Evolutionary conservation across 2,329 filamentous ascomycete species (phyloP).

Genomic region (Ceratocystis albifundus): DNA sequence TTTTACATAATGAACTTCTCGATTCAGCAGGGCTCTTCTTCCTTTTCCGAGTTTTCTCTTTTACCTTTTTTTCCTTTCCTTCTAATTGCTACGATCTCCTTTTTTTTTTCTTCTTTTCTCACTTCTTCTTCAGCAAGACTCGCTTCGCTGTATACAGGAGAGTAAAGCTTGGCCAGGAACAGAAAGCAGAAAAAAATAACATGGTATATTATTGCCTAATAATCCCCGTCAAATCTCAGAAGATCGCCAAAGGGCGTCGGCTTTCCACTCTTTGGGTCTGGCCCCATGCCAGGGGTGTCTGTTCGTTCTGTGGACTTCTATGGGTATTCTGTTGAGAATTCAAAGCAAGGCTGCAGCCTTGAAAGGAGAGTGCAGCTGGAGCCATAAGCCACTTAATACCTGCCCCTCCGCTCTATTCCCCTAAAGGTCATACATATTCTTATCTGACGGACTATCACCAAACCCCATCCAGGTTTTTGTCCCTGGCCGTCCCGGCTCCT

Average conservation of each 20-base stretch:
- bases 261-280: background rate
- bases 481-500: background rate
- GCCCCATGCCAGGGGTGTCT: background rate
- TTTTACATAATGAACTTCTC: constrained; percentile 9
- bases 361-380: too few relatives aligned
- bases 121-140: background rate
- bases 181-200: background rate
- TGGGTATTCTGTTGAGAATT: background rate
- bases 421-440: too few relatives aligned
- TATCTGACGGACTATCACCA: background rate
- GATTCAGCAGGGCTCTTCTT: background rate
- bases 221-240: background rate
- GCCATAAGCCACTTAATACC: background rate
- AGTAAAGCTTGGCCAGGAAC: background rate
- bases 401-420: too few relatives aligned
- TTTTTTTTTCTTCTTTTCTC: background rate
- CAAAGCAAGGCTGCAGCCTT: background rate
- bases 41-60: constrained; percentile 6
- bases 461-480: background rate
- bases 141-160: background rate
- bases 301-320: background rate
- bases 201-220: background rate
- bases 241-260: constrained; percentile 4
- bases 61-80: background rate
- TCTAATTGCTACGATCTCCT: background rate